A percentile compares a stretch with the other conserved stretches of the same genome.
Evolutionary conservation across 192 early-diverging fungal genomes (phyloP).

Genomic region (Globomyces pollinis-pini): DNA sequence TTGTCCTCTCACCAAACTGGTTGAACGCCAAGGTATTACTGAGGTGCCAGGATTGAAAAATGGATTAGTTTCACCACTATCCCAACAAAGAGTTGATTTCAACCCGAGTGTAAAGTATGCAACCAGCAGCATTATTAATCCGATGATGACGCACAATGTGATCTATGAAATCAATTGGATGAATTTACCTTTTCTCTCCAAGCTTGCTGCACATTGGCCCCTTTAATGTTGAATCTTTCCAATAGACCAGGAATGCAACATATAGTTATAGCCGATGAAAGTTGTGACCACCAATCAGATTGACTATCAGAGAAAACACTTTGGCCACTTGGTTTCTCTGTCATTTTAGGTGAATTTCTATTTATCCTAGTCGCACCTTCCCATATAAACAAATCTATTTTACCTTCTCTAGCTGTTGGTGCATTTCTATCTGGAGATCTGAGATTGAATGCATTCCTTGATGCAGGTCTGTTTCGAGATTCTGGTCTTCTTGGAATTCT

Average conservation of each 20-base stretch:
- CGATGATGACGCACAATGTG: slow-evolving; percentile 39
- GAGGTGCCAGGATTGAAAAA: slow-evolving; percentile 9
- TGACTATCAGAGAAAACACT: too few species aligned
- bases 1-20: background rate
- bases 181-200: slow-evolving; percentile 32
- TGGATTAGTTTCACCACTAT: background rate
- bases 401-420: slow-evolving; percentile 1
- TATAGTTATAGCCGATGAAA: slow-evolving; percentile 22
- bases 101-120: slow-evolving; percentile 42
- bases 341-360: slow-evolving; percentile 1
- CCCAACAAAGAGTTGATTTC: slow-evolving; percentile 16
- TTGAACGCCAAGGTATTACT: background rate
- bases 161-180: background rate
- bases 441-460: background rate
- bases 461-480: background rate
- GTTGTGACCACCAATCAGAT: slow-evolving; percentile 18
- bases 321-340: too few species aligned
- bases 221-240: slow-evolving; percentile 16
- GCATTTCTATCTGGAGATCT: background rate
- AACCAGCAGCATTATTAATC: slow-evolving; percentile 25
- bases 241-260: slow-evolving; percentile 23
- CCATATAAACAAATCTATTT: background rate
- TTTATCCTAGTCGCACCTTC: background rate
- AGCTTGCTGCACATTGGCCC: slow-evolving; percentile 30
- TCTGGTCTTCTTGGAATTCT: too few species aligned